These are phyloP conservation scores for Flaveria linearis DNA, from an alignment of 129 eudicot species.

Conservation along the genomic window DNA sequence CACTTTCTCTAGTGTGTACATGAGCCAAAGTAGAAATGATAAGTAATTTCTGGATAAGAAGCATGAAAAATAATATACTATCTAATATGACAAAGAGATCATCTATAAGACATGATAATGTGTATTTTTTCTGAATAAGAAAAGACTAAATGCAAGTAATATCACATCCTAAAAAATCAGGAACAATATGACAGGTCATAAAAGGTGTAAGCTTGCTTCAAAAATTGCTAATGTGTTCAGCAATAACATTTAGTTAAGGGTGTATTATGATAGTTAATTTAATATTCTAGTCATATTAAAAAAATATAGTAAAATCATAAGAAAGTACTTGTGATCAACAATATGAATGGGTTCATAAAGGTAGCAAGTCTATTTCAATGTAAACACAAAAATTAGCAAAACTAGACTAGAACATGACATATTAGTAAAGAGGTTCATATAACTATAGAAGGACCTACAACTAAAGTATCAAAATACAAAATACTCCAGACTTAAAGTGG, in stretches of 20 bases:
- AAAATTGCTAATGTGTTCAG: background rate
- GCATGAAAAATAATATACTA: background rate
- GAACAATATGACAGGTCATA: background rate
- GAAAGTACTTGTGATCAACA: background rate
- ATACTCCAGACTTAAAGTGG: background rate
- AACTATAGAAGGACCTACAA: background rate
- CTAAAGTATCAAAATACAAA: background rate
- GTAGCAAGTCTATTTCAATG: constrained; percentile 1
- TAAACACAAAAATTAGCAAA: background rate
- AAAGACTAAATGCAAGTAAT: background rate
- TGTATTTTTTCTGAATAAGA: background rate
- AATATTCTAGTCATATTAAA: constrained; percentile 2
- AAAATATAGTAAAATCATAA: background rate
- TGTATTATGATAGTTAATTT: background rate
- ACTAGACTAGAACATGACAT: background rate
- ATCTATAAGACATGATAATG: background rate
- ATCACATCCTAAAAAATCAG: background rate
- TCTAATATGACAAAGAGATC: background rate
- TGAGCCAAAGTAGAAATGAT: background rate
- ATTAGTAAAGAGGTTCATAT: background rate
- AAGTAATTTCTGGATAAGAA: background rate
- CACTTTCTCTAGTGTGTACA: background rate
- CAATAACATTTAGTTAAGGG: background rate
- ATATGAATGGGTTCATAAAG: background rate
- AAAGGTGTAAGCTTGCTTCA: background rate